phyloP scores from a whole-genome alignment of 805 yeast genomes.

The Kregervanrija delftensis region DNA sequence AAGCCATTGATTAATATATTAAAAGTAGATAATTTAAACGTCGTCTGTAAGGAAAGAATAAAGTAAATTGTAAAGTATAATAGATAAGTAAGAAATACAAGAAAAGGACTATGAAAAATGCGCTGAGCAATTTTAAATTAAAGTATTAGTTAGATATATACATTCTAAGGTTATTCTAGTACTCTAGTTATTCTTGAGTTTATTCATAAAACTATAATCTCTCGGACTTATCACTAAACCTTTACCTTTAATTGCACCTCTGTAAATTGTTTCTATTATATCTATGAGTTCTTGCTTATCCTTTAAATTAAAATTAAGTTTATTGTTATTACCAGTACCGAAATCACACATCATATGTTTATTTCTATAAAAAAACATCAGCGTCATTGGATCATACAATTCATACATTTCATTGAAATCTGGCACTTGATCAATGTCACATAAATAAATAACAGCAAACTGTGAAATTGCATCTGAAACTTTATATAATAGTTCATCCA shows the following conservation, averaged over 20 bases:
- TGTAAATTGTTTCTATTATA: slow-evolving; percentile 77
- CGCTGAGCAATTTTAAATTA: no score
- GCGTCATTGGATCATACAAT: slow-evolving; percentile 79
- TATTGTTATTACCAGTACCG: slow-evolving; percentile 96
- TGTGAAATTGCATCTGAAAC: slow-evolving; percentile 79
- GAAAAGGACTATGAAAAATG: no score
- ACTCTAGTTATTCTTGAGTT: background rate
- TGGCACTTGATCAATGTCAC: slow-evolving; percentile 84
- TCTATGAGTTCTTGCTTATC: slow-evolving; percentile 89
- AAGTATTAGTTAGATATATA: no score
- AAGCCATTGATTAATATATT: slow-evolving; percentile 23
- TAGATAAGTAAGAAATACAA: no score
- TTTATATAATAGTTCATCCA: slow-evolving; percentile 80
- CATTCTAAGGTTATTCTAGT: no score
- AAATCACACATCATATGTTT: slow-evolving; percentile 98
- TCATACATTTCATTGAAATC: slow-evolving; percentile 91
- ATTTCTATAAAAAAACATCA: slow-evolving; percentile 90
- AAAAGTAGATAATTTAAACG: background rate
- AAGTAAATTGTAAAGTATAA: no score
- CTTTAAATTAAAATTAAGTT: slow-evolving; percentile 71
- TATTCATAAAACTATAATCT: slow-evolving; percentile 42
- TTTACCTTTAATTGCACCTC: slow-evolving; percentile 90
- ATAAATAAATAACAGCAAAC: slow-evolving; percentile 81
- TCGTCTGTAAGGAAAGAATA: slow-evolving; percentile 4
- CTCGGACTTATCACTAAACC: slow-evolving; percentile 85